Evolutionary conservation across 75 land plant genomes (phyloP).

Genomic region (Selaginella tamariscina): DNA sequence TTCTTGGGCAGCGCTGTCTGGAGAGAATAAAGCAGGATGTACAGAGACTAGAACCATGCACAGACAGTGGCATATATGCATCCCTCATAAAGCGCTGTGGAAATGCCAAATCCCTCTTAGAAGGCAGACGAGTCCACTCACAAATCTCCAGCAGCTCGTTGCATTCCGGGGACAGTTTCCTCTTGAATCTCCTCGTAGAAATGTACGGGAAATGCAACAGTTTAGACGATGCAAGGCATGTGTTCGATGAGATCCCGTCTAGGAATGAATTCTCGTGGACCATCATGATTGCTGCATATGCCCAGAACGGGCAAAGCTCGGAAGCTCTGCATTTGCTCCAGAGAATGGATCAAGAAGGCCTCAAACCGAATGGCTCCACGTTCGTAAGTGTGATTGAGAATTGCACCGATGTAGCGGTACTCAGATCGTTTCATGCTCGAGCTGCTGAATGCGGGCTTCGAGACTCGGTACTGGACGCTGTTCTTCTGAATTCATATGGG

Average conservation of each 20-base stretch:
- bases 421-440: not conserved
- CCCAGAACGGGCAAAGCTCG: not conserved
- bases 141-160: not conserved
- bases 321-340: not conserved
- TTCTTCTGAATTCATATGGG: not conserved
- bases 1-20: not conserved
- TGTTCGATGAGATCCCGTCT: not conserved
- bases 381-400: not conserved
- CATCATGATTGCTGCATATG: not conserved
- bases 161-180: not conserved
- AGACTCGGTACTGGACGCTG: not conserved
- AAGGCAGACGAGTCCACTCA: not conserved
- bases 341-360: not conserved
- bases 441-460: not conserved
- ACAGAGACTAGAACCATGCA: not conserved
- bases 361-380: slow-evolving; percentile 7
- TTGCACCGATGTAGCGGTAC: not conserved
- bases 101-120: not conserved
- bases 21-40: not conserved
- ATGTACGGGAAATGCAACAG: slow-evolving; percentile 5
- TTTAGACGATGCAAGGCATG: not conserved
- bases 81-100: not conserved
- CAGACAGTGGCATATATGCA: not conserved
- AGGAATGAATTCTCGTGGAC: not conserved
- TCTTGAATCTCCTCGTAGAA: not conserved